Evolutionary conservation across 2,329 filamentous ascomycete species (phyloP).

Genomic region (Aquanectria penicillioides): DNA sequence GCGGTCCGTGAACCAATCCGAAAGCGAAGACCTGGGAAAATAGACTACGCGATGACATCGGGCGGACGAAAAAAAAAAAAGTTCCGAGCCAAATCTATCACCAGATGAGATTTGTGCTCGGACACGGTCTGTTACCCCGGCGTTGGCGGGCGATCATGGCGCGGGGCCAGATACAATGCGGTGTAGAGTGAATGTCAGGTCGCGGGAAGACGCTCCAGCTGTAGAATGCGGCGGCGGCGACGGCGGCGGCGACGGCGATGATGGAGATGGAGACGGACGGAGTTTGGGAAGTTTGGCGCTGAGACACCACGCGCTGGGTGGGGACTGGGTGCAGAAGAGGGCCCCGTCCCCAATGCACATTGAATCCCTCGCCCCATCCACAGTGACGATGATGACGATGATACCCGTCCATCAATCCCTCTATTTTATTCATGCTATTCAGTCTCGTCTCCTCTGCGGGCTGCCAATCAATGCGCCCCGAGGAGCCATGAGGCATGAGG

Average conservation of each 20-base stretch:
- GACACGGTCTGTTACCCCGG: slow-evolving; percentile 10
- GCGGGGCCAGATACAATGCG: slow-evolving; percentile 5
- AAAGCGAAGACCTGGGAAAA: slow-evolving; percentile 1
- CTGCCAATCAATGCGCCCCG: background rate
- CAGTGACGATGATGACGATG: too few relatives aligned
- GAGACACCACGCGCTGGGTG: slow-evolving; percentile 37
- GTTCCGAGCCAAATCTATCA: background rate
- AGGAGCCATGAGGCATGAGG: background rate
- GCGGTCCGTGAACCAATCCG: slow-evolving; percentile 21
- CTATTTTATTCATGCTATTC: too few relatives aligned
- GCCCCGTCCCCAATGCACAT: background rate
- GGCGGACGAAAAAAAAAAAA: background rate
- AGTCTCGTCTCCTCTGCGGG: background rate
- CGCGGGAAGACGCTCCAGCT: too few relatives aligned
- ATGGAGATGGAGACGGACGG: too few relatives aligned
- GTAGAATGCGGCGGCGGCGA: background rate
- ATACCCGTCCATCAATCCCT: too few relatives aligned
- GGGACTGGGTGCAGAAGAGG: slow-evolving; percentile 12
- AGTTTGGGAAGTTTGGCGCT: slow-evolving; percentile 3
- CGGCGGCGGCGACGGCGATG: too few relatives aligned
- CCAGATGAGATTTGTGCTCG: slow-evolving; percentile 2
- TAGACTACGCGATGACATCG: background rate
- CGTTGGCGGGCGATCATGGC: slow-evolving; percentile 11
- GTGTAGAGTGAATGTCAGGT: too few relatives aligned
- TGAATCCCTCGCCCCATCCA: background rate